Evolutionary conservation across 768 basidiomycete species (phyloP), one percentile per base, ranked within the genome.

Genomic region (Collybia sordida): DNA sequence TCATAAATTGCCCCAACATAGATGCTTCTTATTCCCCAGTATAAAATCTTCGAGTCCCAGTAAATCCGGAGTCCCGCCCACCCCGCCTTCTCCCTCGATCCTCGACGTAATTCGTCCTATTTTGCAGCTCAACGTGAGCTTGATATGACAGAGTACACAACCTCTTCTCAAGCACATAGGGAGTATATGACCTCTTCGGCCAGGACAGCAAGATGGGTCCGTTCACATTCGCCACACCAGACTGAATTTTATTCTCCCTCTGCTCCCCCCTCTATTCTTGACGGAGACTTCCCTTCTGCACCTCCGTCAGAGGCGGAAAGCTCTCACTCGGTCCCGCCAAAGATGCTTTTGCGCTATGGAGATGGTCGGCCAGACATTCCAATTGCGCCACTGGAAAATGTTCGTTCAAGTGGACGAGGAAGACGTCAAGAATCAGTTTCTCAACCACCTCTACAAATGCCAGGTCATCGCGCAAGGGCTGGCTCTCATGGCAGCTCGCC

Each of bases 311-410:
- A 77, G 36, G 74, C 70, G 2, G 77, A 69, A 50, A 81, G 79
- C 60, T 69, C 75, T 7, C 67, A 70, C 54, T 81, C 80, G 6
- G 58, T 81, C 9, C 88, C 88, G 1, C 88, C 88, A 3, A 81
- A 78, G 58, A 88, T 90, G 85, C 67, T 89, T 51, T 67, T 90
- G 58, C 79, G 79, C 47, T 90, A 83, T 63, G 73, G 70, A 18
- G 82, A 86, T 60, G 86, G 88, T 2, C 64, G 82, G 34, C 76
- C 77, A 2, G 83, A 88, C 65, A 65, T 84, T 6, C 82, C 85
- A 28, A 84, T 88, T 59, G 77, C 80, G n/a, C 71, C 70, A 55
- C 60, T 67, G 15, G 65, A 68, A 24, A 51, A 49, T 5, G 35
- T 54, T 49, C 42, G 43, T 28, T 50, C 62, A 43, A 57, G 59